Evolutionary conservation across 768 basidiomycete genomes (phyloP).

Genomic region (Pholiota microspora): DNA sequence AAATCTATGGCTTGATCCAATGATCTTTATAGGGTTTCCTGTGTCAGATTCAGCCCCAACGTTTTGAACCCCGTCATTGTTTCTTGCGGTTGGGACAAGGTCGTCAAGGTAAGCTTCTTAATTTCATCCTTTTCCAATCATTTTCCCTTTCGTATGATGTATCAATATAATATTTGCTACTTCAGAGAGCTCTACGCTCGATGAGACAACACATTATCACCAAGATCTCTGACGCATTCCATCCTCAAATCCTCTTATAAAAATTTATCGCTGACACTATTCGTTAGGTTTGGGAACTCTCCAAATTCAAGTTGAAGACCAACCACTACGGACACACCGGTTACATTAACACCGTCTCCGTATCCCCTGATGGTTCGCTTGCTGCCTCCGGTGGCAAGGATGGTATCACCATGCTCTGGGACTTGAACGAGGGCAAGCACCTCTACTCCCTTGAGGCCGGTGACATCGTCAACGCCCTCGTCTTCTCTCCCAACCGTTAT

Average conservation of each 20-base stretch:
- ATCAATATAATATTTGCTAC: slow-evolving; percentile 77
- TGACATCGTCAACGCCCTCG: slow-evolving; percentile 97
- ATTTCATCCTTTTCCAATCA: not conserved
- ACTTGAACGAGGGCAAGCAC: slow-evolving; percentile 99
- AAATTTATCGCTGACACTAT: slow-evolving; percentile 14
- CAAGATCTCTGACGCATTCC: slow-evolving; percentile 75
- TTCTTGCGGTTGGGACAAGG: slow-evolving; percentile 99
- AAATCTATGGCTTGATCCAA: slow-evolving; percentile 18
- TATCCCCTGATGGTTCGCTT: slow-evolving; percentile 98
- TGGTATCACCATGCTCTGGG: slow-evolving; percentile 99
- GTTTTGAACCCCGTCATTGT: slow-evolving; percentile 97
- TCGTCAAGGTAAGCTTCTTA: slow-evolving; percentile 82
- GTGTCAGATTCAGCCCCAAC: slow-evolving; percentile 99
- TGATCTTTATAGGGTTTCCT: slow-evolving; percentile 76
- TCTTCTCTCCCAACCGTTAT: slow-evolving; percentile 99
- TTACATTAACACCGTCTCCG: slow-evolving; percentile 98
- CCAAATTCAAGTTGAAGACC: slow-evolving; percentile 99
- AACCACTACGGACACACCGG: slow-evolving; percentile 99
- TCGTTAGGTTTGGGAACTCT: slow-evolving; percentile 95
- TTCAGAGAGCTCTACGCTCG: slow-evolving; percentile 68
- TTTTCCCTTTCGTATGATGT: slow-evolving; percentile 26
- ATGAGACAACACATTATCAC: slow-evolving; percentile 78
- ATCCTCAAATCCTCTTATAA: slow-evolving; percentile 8
- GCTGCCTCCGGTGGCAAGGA: slow-evolving; percentile 99
- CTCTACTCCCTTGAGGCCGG: slow-evolving; percentile 99